A percentile compares a stretch with the other conserved stretches of the same genome.
Conservation (phyloP, 1,139 yeast genomes). For the Kodamaea fungicola region DNA sequence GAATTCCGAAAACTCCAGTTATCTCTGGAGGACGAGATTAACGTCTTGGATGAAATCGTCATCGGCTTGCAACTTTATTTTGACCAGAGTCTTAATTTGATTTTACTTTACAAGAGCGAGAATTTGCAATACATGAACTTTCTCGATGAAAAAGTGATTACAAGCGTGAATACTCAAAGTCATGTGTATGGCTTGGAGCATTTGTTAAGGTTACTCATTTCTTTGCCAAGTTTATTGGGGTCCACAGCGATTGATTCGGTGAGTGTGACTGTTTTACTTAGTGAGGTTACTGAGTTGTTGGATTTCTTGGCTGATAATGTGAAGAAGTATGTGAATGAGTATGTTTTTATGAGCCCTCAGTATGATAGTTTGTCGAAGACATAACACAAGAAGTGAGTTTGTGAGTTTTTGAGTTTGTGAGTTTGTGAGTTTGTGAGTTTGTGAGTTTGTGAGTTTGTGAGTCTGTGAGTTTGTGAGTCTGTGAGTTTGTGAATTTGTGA, state of each 20-base stretch:
- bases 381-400: background rate
- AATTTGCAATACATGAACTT: slow-evolving; percentile 73
- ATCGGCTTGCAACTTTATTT: slow-evolving; percentile 74
- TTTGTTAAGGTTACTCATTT: slow-evolving; percentile 65
- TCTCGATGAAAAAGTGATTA: slow-evolving; percentile 26
- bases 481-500: too few species aligned
- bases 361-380: slow-evolving; percentile 48
- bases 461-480: too few species aligned
- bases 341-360: slow-evolving; percentile 59
- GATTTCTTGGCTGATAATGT: slow-evolving; percentile 51
- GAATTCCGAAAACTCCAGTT: slow-evolving; percentile 24
- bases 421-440: too few species aligned
- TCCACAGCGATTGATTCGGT: slow-evolving; percentile 80
- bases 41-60: slow-evolving; percentile 63
- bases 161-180: slow-evolving; percentile 31
- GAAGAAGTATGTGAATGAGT: slow-evolving; percentile 41
- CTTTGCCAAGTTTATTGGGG: slow-evolving; percentile 76
- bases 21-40: slow-evolving; percentile 30
- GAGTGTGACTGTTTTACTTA: slow-evolving; percentile 50
- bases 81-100: slow-evolving; percentile 67
- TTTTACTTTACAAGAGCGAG: slow-evolving; percentile 79
- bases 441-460: too few species aligned
- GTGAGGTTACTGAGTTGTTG: slow-evolving; percentile 47
- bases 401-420: too few species aligned
- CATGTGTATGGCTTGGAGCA: slow-evolving; percentile 77